phyloP scores from a whole-genome alignment of 352 stramenopile species.

The Globisporangium splendens region DNA sequence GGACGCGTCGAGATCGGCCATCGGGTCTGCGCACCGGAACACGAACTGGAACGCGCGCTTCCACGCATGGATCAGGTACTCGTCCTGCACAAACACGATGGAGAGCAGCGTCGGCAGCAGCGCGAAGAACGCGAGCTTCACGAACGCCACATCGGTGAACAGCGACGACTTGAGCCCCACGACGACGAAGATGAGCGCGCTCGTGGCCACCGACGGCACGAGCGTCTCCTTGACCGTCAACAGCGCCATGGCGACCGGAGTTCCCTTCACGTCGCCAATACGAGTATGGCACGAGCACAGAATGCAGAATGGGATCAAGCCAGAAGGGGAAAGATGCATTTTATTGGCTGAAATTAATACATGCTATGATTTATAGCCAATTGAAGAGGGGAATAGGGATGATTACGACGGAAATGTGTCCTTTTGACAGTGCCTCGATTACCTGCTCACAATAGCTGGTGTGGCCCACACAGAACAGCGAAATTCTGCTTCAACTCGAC shows the following conservation, averaged over 20 bases:
- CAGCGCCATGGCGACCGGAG: background rate
- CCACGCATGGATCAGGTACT: constrained; percentile 29
- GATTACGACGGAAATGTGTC: too few species aligned
- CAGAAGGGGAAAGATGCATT: too few species aligned
- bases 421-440: too few species aligned
- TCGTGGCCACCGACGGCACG: constrained; percentile 25
- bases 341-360: too few species aligned
- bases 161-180: constrained; percentile 10
- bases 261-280: too few species aligned
- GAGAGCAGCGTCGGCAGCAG: constrained; percentile 47
- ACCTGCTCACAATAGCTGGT: too few species aligned
- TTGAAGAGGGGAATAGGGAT: too few species aligned
- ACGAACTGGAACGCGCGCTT: constrained; percentile 19
- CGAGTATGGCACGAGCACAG: too few species aligned
- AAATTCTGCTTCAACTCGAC: too few species aligned
- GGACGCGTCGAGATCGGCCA: constrained; percentile 10
- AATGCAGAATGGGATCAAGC: too few species aligned
- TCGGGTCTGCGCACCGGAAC: constrained; percentile 9
- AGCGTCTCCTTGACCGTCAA: constrained; percentile 12
- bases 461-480: too few species aligned
- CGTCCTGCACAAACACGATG: constrained; percentile 36
- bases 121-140: constrained; percentile 50
- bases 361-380: too few species aligned
- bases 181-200: constrained; percentile 11
- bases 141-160: constrained; percentile 16